Evolutionary conservation across 2,329 filamentous ascomycete species (phyloP).

Genomic region (Exophiala lecanii-corni): DNA sequence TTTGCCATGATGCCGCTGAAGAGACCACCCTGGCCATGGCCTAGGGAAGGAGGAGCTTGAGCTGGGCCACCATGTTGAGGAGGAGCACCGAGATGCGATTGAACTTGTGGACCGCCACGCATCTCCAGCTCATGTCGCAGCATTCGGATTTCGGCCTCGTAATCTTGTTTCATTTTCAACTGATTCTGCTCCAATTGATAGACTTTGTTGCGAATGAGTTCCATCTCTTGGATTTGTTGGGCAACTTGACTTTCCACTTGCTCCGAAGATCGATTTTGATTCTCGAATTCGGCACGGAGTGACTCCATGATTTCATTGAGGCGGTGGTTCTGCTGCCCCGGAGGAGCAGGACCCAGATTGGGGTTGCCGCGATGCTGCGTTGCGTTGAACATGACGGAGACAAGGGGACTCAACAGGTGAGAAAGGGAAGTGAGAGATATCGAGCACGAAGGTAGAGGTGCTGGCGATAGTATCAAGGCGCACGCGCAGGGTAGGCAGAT

Average conservation of each 20-base stretch:
- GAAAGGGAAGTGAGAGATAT: background rate
- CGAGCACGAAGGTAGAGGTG: slow-evolving; percentile 1
- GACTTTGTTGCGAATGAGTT: slow-evolving; percentile 87
- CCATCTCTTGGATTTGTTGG: slow-evolving; percentile 89
- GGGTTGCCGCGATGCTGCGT: slow-evolving; percentile 27
- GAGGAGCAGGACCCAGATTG: slow-evolving; percentile 43
- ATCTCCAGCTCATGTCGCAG: slow-evolving; percentile 83
- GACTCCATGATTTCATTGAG: slow-evolving; percentile 89
- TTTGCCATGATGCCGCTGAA: slow-evolving; percentile 97
- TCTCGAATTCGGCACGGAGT: slow-evolving; percentile 86
- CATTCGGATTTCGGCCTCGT: slow-evolving; percentile 83
- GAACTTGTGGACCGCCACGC: slow-evolving; percentile 56
- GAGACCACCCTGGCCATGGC: slow-evolving; percentile 80
- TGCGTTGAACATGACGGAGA: slow-evolving; percentile 25
- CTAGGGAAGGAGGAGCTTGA: slow-evolving; percentile 79
- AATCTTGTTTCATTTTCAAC: slow-evolving; percentile 83
- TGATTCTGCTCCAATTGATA: slow-evolving; percentile 90
- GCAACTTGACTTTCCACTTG: slow-evolving; percentile 95
- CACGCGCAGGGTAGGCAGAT: background rate
- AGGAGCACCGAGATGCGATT: slow-evolving; percentile 65
- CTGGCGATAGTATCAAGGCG: slow-evolving; percentile 5
- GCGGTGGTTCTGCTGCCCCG: slow-evolving; percentile 56
- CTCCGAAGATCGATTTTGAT: slow-evolving; percentile 71
- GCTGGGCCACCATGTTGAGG: slow-evolving; percentile 74
- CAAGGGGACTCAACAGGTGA: background rate